A percentile compares a stretch with the other conserved stretches of the same genome.
Evolutionary conservation across 768 basidiomycete species (phyloP).

Genomic region (Naematelia encephala): DNA sequence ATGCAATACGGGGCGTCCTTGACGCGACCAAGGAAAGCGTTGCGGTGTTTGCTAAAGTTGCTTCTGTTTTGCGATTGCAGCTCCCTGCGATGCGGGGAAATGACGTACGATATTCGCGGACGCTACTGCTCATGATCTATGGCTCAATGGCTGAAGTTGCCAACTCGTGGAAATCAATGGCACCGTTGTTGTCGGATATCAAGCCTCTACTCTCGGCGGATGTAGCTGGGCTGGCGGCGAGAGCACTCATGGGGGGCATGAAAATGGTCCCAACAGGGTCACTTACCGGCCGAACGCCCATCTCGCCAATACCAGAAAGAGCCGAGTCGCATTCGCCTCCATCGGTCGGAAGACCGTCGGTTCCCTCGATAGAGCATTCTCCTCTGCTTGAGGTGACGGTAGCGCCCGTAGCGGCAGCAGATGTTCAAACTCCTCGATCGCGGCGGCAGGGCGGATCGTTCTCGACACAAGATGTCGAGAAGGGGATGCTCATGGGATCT

Average conservation of each 20-base stretch:
- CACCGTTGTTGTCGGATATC: constrained; percentile 67
- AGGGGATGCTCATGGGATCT: constrained; percentile 62
- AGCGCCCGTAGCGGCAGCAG: constrained; percentile 20
- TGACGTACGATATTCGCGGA: constrained; percentile 79
- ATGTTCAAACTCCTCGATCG: constrained; percentile 41
- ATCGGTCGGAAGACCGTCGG: constrained; percentile 15
- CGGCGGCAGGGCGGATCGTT: constrained; percentile 92
- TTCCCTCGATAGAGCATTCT: constrained; percentile 10
- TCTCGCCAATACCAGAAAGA: constrained; percentile 50
- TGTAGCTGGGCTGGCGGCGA: constrained; percentile 11
- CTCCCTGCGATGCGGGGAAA: constrained; percentile 59
- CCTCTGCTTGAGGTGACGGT: constrained; percentile 22
- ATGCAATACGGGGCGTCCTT: constrained; percentile 71
- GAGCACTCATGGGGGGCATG: constrained; percentile 21
- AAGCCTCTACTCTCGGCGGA: constrained; percentile 61
- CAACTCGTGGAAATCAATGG: constrained; percentile 74
- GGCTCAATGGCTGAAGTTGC: constrained; percentile 86
- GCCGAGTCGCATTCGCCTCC: constrained; percentile 47
- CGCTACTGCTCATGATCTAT: constrained; percentile 80
- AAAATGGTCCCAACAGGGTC: constrained; percentile 48
- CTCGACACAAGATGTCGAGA: constrained; percentile 84
- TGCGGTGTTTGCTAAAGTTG: constrained; percentile 78
- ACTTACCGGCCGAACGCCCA: constrained; percentile 45
- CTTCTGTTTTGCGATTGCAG: constrained; percentile 75
- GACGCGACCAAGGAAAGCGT: constrained; percentile 82